Conservation (phyloP, 352 stramenopile species). For the Pseudoperonospora humuli region DNA sequence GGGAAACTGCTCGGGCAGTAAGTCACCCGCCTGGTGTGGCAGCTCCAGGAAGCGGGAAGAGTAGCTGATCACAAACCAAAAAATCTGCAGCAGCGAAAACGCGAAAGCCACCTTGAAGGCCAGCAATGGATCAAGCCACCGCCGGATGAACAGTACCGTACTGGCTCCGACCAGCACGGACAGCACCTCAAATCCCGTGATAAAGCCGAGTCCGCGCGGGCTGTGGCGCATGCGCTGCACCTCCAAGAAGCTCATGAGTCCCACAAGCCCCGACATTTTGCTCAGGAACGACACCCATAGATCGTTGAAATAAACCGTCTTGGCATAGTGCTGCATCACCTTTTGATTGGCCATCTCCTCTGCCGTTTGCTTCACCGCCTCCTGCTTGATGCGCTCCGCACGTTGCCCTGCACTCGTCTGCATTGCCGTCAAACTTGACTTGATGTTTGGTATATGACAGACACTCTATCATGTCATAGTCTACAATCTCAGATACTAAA, state of each 20-base stretch:
- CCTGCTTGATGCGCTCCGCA: constrained; percentile 16
- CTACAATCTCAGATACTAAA: too few relatives aligned
- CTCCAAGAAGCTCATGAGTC: constrained; percentile 54
- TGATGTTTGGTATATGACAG: too few relatives aligned
- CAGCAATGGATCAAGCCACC: constrained; percentile 50
- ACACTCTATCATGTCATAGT: too few relatives aligned
- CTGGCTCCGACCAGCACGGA: constrained; percentile 45
- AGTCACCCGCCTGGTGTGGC: constrained; percentile 42
- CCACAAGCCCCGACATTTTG: constrained; percentile 65
- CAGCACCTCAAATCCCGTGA: constrained; percentile 49
- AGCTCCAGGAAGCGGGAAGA: constrained; percentile 40
- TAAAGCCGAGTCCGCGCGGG: constrained; percentile 40
- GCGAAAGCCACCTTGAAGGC: constrained; percentile 74
- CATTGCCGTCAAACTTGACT: constrained; percentile 8
- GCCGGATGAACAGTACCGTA: constrained; percentile 59
- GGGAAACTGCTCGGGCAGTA: constrained; percentile 49
- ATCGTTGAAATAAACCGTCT: constrained; percentile 83
- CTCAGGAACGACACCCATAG: constrained; percentile 76
- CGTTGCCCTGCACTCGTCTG: constrained; percentile 17
- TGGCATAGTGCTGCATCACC: constrained; percentile 70
- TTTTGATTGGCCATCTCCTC: constrained; percentile 52
- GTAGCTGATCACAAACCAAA: constrained; percentile 53
- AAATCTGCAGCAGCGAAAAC: constrained; percentile 60
- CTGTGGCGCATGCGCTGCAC: constrained; percentile 52
- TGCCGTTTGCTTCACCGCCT: constrained; percentile 11